Evolutionary conservation across 108 stramenopile species (phyloP), one percentile per base, ranked within the genome.

Genomic region (Conticribra weissflogii): DNA sequence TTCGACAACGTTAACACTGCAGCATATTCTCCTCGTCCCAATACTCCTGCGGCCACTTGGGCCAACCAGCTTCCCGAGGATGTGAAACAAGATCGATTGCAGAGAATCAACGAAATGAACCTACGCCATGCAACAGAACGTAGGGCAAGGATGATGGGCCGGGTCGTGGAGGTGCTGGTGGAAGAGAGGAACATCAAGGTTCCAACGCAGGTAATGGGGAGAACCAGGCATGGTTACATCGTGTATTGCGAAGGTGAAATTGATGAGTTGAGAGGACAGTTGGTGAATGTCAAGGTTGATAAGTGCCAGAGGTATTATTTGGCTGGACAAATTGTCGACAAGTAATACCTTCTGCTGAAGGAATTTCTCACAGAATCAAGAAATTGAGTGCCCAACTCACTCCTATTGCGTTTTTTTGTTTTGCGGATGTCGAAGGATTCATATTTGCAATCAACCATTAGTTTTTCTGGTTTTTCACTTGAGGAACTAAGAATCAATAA

Each of bases 111-210:
- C 67, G 85, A 76, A 46, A 67, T 98, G 68, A 91, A 91, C 31
- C 67, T 87, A 69, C 58, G 83, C 53, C 97, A 97, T 71, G 98
- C 96, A 4, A 78, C 85, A 22, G 92, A 97, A 79, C 71, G 98
- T 52, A 87, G 95, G 60, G 89, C 93, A 27, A 78, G 96, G 27
- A 94, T 97, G 92, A 63, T 96, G 72, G 97, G 93, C n/a, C 56
- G 89, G 52, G 85, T 86, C 1, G 91, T 91, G 23, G 93, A 96
- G 68, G 89, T 98, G 14, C 68, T 98, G 51, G 96, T 98, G 17
- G 98, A 98, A 61, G 95, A 95, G 68, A 74, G 95, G 23, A 97
- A 98, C 78, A 83, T 93, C n/a, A 91, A 89, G 55, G 71, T 88
- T 4, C 93, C 96, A 0, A 92, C 88, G 15, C 90, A 95, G 64